These are phyloP conservation scores for Edaphochlamys debaryana DNA, from an alignment of 139 green algal genomes.

Conservation along the genomic window DNA sequence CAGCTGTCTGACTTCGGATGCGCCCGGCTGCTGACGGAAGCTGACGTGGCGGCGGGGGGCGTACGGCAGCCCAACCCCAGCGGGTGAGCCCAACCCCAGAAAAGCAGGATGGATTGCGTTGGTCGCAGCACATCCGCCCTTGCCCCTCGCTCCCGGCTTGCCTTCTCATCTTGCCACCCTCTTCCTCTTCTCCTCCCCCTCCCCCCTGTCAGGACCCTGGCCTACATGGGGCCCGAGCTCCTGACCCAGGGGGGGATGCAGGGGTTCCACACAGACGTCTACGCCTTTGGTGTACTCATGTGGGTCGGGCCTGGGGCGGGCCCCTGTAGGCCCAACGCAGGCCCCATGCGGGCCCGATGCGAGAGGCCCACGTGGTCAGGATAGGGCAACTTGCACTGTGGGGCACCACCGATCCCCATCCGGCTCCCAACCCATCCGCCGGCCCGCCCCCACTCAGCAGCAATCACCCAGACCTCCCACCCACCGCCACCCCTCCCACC, in stretches of 20 bases:
- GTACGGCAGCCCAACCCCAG: not conserved
- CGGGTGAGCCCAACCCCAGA: too few species aligned
- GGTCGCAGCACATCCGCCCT: too few species aligned
- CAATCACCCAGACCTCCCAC: not conserved
- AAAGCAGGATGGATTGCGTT: too few species aligned
- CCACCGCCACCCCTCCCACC: not conserved
- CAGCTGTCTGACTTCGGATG: slow-evolving; percentile 29
- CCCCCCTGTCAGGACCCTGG: too few species aligned
- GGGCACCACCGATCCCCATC: too few species aligned
- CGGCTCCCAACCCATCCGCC: too few species aligned
- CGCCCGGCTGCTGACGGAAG: slow-evolving; percentile 4
- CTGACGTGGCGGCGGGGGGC: not conserved
- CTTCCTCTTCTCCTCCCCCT: too few species aligned
- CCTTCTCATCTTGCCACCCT: too few species aligned
- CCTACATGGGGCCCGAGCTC: slow-evolving; percentile 26
- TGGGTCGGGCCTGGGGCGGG: not conserved
- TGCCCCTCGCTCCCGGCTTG: too few species aligned
- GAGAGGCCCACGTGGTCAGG: too few species aligned
- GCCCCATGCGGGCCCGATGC: not conserved
- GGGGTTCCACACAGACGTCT: not conserved
- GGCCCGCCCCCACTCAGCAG: too few species aligned
- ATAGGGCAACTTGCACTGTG: too few species aligned
- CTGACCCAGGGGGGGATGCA: not conserved
- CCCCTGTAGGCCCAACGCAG: not conserved
- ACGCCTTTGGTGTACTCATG: slow-evolving; percentile 12